Percentiles rank a stretch among this genome's conserved stretches.
phyloP scores from a whole-genome alignment of 192 early-diverging fungal genomes.

The Coemansia sp. region DNA sequence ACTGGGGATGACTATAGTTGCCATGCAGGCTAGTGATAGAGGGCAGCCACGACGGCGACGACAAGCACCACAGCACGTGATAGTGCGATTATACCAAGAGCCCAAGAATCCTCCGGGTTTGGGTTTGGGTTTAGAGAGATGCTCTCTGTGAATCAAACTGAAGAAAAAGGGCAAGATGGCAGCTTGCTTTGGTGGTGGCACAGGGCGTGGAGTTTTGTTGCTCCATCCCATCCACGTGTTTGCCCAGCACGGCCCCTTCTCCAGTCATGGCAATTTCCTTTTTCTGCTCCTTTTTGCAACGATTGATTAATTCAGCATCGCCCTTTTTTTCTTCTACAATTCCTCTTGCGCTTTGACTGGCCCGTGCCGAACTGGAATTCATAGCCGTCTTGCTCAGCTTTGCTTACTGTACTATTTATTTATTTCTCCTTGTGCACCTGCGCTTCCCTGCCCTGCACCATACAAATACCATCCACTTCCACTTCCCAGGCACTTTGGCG shows the following conservation, averaged over 20 bases:
- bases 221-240: not conserved
- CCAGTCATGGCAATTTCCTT: not conserved
- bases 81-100: not conserved
- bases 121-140: not conserved
- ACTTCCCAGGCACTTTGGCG: not conserved
- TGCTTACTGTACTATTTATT: not conserved
- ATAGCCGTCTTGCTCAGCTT: not conserved
- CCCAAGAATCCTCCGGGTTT: not conserved
- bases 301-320: not conserved
- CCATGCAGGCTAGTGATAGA: not conserved
- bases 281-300: not conserved
- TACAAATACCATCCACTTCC: not conserved
- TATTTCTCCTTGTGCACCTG: too few relatives aligned
- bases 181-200: not conserved
- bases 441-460: too few relatives aligned
- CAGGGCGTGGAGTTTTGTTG: not conserved
- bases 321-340: not conserved
- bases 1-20: not conserved
- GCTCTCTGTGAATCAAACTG: not conserved
- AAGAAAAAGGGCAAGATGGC: not conserved
- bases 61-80: not conserved
- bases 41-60: not conserved
- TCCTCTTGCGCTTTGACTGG: not conserved
- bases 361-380: constrained; percentile 5
- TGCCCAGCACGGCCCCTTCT: not conserved